phyloP scores from a whole-genome alignment of 495 filamentous ascomycete genomes.

The Stereocaulon alpinum region DNA sequence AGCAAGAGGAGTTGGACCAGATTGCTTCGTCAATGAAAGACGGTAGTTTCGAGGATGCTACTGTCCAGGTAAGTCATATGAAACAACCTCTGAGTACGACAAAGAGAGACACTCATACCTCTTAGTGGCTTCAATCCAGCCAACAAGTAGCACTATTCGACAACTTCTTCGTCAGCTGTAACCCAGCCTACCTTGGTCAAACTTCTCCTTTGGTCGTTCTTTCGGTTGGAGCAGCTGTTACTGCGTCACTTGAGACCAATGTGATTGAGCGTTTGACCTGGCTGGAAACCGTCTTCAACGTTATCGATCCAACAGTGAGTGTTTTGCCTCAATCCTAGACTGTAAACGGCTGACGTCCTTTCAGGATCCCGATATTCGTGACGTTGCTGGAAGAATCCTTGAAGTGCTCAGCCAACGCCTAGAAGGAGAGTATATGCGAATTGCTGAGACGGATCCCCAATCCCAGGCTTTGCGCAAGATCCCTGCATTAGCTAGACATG shows the following conservation, averaged over 20 bases:
- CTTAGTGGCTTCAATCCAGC: constrained; percentile 76
- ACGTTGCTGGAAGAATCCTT: constrained; percentile 56
- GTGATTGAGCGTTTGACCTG: constrained; percentile 60
- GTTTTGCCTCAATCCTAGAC: neutral
- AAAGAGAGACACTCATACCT: constrained; percentile 18
- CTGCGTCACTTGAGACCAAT: constrained; percentile 55
- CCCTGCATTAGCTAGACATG: constrained; percentile 42
- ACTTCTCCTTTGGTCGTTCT: constrained; percentile 68
- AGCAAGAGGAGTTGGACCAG: constrained; percentile 53
- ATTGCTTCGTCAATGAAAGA: constrained; percentile 56
- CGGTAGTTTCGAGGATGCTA: constrained; percentile 61
- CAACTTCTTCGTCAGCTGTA: constrained; percentile 61
- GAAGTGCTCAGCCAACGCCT: constrained; percentile 59
- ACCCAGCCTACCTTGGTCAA: constrained; percentile 59
- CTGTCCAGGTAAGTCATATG: constrained; percentile 43
- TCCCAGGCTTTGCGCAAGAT: constrained; percentile 56
- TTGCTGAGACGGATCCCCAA: constrained; percentile 49
- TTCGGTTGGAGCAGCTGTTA: constrained; percentile 74
- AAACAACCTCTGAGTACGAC: neutral
- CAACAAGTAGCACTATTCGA: constrained; percentile 71
- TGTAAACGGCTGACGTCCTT: neutral
- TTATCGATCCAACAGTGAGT: constrained; percentile 41
- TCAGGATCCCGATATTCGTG: constrained; percentile 65
- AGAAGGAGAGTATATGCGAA: constrained; percentile 57
- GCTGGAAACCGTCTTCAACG: constrained; percentile 61